Conservation (phyloP, 2,329 filamentous ascomycete species). For the Colletotrichum sp. region DNA sequence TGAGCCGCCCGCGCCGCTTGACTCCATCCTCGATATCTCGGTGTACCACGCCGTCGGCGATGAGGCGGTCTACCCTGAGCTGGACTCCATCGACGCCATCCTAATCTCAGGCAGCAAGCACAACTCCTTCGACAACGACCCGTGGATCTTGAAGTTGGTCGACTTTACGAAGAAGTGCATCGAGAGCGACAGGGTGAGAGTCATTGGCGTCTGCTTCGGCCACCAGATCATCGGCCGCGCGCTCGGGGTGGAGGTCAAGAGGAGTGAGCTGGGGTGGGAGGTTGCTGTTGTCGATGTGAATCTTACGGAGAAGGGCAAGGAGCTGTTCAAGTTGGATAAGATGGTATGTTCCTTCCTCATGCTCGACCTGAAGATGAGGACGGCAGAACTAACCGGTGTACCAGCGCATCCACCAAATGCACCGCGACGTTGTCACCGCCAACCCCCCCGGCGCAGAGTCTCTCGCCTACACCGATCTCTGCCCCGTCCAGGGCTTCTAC, state of each 20-base stretch:
- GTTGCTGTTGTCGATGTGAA: constrained; percentile 74
- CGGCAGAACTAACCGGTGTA: background rate
- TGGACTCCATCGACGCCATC: constrained; percentile 80
- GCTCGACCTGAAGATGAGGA: background rate
- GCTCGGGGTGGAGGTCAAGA: constrained; percentile 69
- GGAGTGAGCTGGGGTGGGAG: constrained; percentile 79
- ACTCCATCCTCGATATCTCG: constrained; percentile 60
- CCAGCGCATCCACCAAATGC: constrained; percentile 83
- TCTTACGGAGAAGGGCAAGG: constrained; percentile 72
- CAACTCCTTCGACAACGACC: constrained; percentile 74
- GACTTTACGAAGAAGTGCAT: constrained; percentile 68
- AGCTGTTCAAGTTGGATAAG: constrained; percentile 72
- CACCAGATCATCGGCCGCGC: constrained; percentile 85
- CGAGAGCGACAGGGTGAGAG: constrained; percentile 64
- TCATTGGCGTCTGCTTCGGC: constrained; percentile 87
- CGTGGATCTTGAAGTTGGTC: constrained; percentile 79
- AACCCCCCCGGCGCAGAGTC: constrained; percentile 66
- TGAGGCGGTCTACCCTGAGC: constrained; percentile 69
- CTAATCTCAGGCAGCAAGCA: constrained; percentile 79
- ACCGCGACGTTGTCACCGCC: constrained; percentile 75
- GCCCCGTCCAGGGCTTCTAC: constrained; percentile 83
- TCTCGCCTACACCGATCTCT: constrained; percentile 70
- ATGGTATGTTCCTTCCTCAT: constrained; percentile 41
- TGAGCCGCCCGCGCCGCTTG: constrained; percentile 41
- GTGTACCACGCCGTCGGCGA: constrained; percentile 74